These are phyloP conservation scores for Pseudogymnoascus sp. DNA, from an alignment of 2,329 filamentous ascomycete genomes.

Conservation along the genomic window DNA sequence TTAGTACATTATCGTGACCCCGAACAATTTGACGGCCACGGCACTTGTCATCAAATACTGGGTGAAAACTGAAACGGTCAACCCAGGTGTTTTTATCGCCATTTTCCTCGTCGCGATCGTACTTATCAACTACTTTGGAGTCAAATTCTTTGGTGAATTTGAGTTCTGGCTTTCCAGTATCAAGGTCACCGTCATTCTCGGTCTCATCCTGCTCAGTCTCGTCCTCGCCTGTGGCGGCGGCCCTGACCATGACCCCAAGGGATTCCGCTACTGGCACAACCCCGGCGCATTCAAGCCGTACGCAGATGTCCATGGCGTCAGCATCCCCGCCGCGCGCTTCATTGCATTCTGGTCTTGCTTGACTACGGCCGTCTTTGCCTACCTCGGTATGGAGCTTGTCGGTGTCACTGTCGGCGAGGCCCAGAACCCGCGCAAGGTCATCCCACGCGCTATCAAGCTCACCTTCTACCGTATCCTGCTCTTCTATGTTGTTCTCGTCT, in stretches of 20 bases:
- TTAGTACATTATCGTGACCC: slow-evolving; percentile 77
- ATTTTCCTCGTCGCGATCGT: slow-evolving; percentile 57
- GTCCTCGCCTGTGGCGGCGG: slow-evolving; percentile 58
- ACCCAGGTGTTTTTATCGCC: slow-evolving; percentile 73
- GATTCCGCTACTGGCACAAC: slow-evolving; percentile 42
- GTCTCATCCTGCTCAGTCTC: slow-evolving; percentile 56
- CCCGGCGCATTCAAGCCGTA: slow-evolving; percentile 37
- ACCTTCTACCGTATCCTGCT: slow-evolving; percentile 54
- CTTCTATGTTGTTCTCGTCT: slow-evolving; percentile 55
- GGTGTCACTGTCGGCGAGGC: slow-evolving; percentile 59
- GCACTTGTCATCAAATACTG: slow-evolving; percentile 73
- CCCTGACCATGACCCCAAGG: slow-evolving; percentile 44
- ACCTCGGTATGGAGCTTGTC: slow-evolving; percentile 53
- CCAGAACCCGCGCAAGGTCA: slow-evolving; percentile 53
- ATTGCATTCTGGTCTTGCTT: slow-evolving; percentile 48
- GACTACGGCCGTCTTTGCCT: slow-evolving; percentile 49
- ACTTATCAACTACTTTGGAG: slow-evolving; percentile 55
- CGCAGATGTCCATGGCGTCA: slow-evolving; percentile 25
- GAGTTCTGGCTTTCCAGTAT: slow-evolving; percentile 55
- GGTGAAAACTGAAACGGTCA: slow-evolving; percentile 56
- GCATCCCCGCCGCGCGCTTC: slow-evolving; percentile 44
- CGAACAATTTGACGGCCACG: slow-evolving; percentile 77
- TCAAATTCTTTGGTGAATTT: slow-evolving; percentile 32
- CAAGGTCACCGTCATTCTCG: slow-evolving; percentile 60
- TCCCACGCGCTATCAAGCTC: slow-evolving; percentile 55